Evolutionary conservation across 2,329 filamentous ascomycete genomes (phyloP).

Genomic region (Fusarium phyllophilum): DNA sequence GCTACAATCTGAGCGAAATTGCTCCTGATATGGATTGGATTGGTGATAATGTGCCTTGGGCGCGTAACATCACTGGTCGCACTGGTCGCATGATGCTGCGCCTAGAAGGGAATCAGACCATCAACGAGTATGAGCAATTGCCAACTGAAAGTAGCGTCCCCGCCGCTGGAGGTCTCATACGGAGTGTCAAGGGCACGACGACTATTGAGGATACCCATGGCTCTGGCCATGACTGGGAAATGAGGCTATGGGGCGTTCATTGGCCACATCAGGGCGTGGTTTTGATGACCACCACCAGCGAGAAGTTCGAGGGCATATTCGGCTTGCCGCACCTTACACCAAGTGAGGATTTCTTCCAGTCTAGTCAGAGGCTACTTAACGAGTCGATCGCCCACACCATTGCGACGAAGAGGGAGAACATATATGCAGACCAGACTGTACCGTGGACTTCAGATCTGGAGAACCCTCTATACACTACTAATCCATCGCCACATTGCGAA

Average conservation of each 20-base stretch:
- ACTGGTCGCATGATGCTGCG: slow-evolving; percentile 76
- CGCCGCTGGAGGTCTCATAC: slow-evolving; percentile 64
- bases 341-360: slow-evolving; percentile 63
- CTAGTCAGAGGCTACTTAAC: slow-evolving; percentile 74
- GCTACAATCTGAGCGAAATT: slow-evolving; percentile 72
- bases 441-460: slow-evolving; percentile 82
- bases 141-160: slow-evolving; percentile 47
- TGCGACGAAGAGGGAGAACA: slow-evolving; percentile 67
- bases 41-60: slow-evolving; percentile 68
- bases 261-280: slow-evolving; percentile 83
- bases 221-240: slow-evolving; percentile 78
- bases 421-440: slow-evolving; percentile 67
- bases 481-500: slow-evolving; percentile 81
- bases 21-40: slow-evolving; percentile 74
- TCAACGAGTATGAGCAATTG: slow-evolving; percentile 56
- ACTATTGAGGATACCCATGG: slow-evolving; percentile 76
- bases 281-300: slow-evolving; percentile 87
- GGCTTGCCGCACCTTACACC: slow-evolving; percentile 85
- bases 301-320: slow-evolving; percentile 94
- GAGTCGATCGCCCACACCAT: slow-evolving; percentile 76
- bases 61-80: slow-evolving; percentile 81
- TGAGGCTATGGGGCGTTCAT: slow-evolving; percentile 85
- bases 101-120: slow-evolving; percentile 65
- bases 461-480: slow-evolving; percentile 66
- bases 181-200: slow-evolving; percentile 75